phyloP scores from a whole-genome alignment of 768 basidiomycete genomes.

The Tremella mesenterica region DNA sequence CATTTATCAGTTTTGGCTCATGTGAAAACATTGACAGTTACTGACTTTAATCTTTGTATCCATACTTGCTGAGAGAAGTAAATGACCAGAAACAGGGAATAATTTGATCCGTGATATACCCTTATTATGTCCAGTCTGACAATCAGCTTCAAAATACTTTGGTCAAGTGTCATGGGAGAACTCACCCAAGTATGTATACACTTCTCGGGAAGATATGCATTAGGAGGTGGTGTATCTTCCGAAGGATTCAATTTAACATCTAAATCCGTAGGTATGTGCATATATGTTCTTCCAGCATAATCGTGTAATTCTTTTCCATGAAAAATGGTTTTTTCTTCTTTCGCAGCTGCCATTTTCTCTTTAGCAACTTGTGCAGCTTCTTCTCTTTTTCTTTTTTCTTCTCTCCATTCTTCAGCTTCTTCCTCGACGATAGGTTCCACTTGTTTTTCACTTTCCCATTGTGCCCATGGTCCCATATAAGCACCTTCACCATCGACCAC shows the following conservation, averaged over 20 bases:
- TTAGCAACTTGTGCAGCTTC: slow-evolving; percentile 51
- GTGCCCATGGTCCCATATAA: slow-evolving; percentile 91
- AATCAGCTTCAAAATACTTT: not conserved
- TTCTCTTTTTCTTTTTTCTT: slow-evolving; percentile 56
- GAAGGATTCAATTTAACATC: slow-evolving; percentile 66
- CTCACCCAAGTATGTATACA: slow-evolving; percentile 85
- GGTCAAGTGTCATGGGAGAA: not conserved
- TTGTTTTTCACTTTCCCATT: slow-evolving; percentile 71
- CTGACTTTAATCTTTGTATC: slow-evolving; percentile 94
- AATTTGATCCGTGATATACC: slow-evolving; percentile 88
- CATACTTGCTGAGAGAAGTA: slow-evolving; percentile 89
- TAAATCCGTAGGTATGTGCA: slow-evolving; percentile 80
- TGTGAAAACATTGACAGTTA: not conserved
- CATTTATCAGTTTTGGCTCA: not conserved
- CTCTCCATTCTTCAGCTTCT: slow-evolving; percentile 51
- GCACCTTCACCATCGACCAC: slow-evolving; percentile 78
- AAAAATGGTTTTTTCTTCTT: slow-evolving; percentile 89
- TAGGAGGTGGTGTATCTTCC: slow-evolving; percentile 66
- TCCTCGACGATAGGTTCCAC: slow-evolving; percentile 52
- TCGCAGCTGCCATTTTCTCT: slow-evolving; percentile 70
- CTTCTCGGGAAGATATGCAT: slow-evolving; percentile 86
- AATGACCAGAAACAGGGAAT: slow-evolving; percentile 86
- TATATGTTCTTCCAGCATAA: slow-evolving; percentile 97
- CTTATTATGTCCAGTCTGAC: slow-evolving; percentile 78
- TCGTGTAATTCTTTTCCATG: slow-evolving; percentile 91